These are phyloP conservation scores for Trichoderma virens DNA, from an alignment of 495 filamentous ascomycete species.

Conservation along the genomic window DNA sequence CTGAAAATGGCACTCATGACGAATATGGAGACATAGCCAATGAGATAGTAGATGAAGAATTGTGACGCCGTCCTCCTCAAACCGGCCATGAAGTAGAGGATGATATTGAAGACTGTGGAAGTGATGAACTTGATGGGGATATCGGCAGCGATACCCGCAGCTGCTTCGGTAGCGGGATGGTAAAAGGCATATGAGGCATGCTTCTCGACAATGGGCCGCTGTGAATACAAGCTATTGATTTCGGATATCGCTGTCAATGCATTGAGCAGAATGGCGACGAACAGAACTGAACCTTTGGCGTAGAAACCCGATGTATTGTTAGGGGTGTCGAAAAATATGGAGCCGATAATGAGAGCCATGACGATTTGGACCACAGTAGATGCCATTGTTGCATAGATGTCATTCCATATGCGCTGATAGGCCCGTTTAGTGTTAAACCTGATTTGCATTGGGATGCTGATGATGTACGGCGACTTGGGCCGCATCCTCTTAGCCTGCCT, in stretches of 20 bases:
- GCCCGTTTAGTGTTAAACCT: constrained; percentile 43
- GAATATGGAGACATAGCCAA: constrained; percentile 46
- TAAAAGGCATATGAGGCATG: constrained; percentile 61
- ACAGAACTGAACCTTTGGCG: constrained; percentile 51
- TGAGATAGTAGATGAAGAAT: constrained; percentile 58
- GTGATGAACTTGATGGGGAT: constrained; percentile 48
- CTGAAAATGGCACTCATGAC: constrained; percentile 56
- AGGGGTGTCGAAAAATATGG: constrained; percentile 40
- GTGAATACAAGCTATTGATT: constrained; percentile 52
- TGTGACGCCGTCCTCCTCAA: constrained; percentile 43
- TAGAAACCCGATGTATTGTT: constrained; percentile 34
- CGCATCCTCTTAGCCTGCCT: constrained; percentile 32
- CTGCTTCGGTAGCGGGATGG: constrained; percentile 51
- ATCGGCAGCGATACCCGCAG: constrained; percentile 52
- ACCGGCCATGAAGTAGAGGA: constrained; percentile 53
- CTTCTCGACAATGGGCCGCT: constrained; percentile 58
- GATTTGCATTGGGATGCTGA: constrained; percentile 51
- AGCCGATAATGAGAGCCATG: constrained; percentile 36
- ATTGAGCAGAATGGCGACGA: constrained; percentile 50
- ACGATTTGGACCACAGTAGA: constrained; percentile 30
- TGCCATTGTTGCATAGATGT: constrained; percentile 22
- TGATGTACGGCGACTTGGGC: constrained; percentile 47
- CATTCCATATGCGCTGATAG: constrained; percentile 37
- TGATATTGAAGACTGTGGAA: constrained; percentile 44
- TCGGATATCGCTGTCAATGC: constrained; percentile 46